Conservation (phyloP, 73 alveolate species). For the Paramecium caudatum region DNA sequence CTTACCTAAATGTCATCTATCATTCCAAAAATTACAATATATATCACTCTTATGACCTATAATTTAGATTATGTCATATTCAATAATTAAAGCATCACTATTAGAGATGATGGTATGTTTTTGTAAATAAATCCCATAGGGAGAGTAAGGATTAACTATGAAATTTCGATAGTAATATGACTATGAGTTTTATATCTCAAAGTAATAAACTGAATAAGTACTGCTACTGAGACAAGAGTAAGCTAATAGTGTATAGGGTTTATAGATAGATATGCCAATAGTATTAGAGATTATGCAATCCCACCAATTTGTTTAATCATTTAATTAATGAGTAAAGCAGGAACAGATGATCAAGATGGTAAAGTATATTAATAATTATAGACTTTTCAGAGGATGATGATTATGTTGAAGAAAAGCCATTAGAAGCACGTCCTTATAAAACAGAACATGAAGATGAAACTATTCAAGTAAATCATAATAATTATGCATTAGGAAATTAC, state of each 20-base stretch:
- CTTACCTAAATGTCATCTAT: background rate
- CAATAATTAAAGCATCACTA: background rate
- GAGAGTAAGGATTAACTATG: background rate
- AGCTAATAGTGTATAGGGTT: constrained; percentile 15
- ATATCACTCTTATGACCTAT: background rate
- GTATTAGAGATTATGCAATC: constrained; percentile 43
- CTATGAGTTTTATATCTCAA: background rate
- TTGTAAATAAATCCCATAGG: constrained; percentile 12
- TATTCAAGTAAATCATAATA: background rate
- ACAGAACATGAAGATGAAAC: constrained; percentile 43
- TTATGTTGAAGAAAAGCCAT: constrained; percentile 18
- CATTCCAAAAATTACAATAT: background rate
- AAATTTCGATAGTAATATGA: constrained; percentile 11
- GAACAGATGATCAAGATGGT: background rate
- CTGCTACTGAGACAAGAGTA: background rate
- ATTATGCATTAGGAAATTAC: background rate
- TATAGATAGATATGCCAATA: background rate
- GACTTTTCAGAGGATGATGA: constrained; percentile 52
- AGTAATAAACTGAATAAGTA: background rate
- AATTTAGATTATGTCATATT: constrained; percentile 11
- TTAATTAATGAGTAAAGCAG: background rate
- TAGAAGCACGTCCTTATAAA: constrained; percentile 21
- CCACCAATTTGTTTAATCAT: constrained; percentile 32
- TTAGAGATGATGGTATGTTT: background rate
- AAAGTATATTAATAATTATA: background rate